Evolutionary conservation across 352 stramenopile genomes (phyloP).

Genomic region (Pythium myriotylum): DNA sequence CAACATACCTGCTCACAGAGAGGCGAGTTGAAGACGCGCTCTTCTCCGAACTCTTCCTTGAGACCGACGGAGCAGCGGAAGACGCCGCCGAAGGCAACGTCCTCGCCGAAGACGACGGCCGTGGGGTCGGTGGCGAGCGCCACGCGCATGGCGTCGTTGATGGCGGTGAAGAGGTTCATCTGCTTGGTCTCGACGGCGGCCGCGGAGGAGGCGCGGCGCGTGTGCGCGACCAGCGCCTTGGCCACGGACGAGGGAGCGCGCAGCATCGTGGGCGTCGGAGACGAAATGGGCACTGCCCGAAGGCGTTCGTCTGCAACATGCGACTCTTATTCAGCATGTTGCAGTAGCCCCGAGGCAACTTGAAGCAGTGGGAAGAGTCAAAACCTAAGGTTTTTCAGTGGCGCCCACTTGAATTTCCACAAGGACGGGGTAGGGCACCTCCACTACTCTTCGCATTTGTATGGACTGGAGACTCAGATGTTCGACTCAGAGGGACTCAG

Average conservation of each 20-base stretch:
- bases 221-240: slow-evolving; percentile 14
- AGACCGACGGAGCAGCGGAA: slow-evolving; percentile 97
- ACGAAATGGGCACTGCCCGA: slow-evolving; percentile 10
- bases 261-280: slow-evolving; percentile 6
- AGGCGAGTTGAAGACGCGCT: slow-evolving; percentile 97
- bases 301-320: slow-evolving; percentile 25
- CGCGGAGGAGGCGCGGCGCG: slow-evolving; percentile 14
- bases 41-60: slow-evolving; percentile 91
- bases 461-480: slow-evolving; percentile 13
- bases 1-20: slow-evolving; percentile 93
- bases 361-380: slow-evolving; percentile 18
- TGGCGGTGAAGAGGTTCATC: slow-evolving; percentile 94
- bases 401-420: slow-evolving; percentile 28
- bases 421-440: not conserved
- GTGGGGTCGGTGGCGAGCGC: slow-evolving; percentile 89
- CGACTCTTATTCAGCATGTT: slow-evolving; percentile 16
- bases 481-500: slow-evolving; percentile 20
- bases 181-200: slow-evolving; percentile 51
- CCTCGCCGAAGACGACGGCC: slow-evolving; percentile 96
- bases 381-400: slow-evolving; percentile 31
- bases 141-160: slow-evolving; percentile 92
- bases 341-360: slow-evolving; percentile 17
- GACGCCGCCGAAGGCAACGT: slow-evolving; percentile 98
- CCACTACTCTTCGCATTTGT: slow-evolving; percentile 12
- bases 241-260: slow-evolving; percentile 7